Evolutionary conservation across 2,329 filamentous ascomycete genomes (phyloP).

Genomic region (Penicillium sp.): DNA sequence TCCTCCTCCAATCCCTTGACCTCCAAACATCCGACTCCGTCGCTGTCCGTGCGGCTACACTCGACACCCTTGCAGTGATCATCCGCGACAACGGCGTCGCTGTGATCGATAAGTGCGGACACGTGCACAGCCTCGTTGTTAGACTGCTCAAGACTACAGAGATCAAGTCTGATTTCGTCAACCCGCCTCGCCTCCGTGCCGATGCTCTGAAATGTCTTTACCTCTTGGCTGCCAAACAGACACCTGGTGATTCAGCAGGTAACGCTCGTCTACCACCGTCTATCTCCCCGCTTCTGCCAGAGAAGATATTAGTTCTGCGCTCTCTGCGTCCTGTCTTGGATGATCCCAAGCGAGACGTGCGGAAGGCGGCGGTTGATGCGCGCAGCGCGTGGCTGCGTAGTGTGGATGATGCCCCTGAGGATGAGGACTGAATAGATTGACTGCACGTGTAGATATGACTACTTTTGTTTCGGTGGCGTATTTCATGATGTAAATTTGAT

Average conservation of each 20-base stretch:
- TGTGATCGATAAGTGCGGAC: conserved; percentile 59
- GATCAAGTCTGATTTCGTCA: conserved; percentile 29
- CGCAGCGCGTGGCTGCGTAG: conserved; percentile 63
- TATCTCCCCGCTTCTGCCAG: conserved; percentile 59
- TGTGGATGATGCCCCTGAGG: conserved; percentile 64
- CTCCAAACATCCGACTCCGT: conserved; percentile 54
- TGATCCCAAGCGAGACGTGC: conserved; percentile 67
- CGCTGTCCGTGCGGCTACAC: conserved; percentile 64
- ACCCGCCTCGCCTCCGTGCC: conserved; percentile 40
- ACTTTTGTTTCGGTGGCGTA: background rate
- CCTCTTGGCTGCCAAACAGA: conserved; percentile 42
- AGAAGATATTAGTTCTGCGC: conserved; percentile 63
- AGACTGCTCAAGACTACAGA: conserved; percentile 58
- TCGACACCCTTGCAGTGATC: conserved; percentile 64
- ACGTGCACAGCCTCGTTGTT: conserved; percentile 62
- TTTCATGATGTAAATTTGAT: background rate
- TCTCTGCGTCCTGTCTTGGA: conserved; percentile 63
- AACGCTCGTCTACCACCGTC: conserved; percentile 36
- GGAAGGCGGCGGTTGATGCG: conserved; percentile 67
- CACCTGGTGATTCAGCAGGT: conserved; percentile 26
- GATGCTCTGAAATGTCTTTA: conserved; percentile 47
- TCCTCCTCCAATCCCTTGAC: conserved; percentile 69
- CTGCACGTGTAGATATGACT: background rate
- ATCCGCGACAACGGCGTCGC: conserved; percentile 62
- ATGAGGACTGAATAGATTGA: conserved; percentile 54